These are phyloP conservation scores for Spergularia marina DNA, from an alignment of 148 eudicot species.

Conservation along the genomic window DNA sequence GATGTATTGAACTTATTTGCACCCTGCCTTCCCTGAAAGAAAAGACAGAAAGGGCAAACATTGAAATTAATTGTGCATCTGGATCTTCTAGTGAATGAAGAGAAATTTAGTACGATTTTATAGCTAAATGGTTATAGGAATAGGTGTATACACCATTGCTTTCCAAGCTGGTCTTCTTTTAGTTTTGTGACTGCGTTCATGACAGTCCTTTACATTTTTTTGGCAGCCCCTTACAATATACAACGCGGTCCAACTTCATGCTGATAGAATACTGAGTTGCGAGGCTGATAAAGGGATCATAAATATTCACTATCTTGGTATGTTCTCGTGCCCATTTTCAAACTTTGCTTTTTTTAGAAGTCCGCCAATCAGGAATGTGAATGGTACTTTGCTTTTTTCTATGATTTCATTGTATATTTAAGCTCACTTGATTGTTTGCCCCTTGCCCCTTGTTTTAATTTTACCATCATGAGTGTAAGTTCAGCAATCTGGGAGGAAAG, in stretches of 20 bases:
- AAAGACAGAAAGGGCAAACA: not conserved
- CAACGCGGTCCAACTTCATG: conserved; percentile 58
- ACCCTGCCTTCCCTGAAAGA: not conserved
- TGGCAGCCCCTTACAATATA: conserved; percentile 80
- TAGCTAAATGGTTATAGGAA: no score
- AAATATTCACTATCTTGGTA: conserved; percentile 84
- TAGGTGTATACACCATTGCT: no score
- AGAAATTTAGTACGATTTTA: no score
- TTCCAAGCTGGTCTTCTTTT: not conserved
- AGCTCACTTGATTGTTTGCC: not conserved
- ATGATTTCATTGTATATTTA: not conserved
- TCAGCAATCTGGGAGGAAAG: no score
- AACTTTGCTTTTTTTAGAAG: not conserved
- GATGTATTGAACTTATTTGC: not conserved
- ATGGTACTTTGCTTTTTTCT: not conserved
- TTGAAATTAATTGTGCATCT: no score
- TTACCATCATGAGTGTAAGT: not conserved
- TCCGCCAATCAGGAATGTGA: not conserved
- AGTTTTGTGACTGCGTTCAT: not conserved
- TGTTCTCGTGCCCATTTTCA: not conserved
- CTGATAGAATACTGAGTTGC: conserved; percentile 29
- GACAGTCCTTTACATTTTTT: conserved; percentile 12
- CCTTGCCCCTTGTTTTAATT: not conserved
- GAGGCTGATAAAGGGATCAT: conserved; percentile 36
- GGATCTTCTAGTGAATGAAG: no score